These are phyloP conservation scores for Diplodia sapinea DNA, from an alignment of 2,329 filamentous ascomycete species.

Conservation along the genomic window DNA sequence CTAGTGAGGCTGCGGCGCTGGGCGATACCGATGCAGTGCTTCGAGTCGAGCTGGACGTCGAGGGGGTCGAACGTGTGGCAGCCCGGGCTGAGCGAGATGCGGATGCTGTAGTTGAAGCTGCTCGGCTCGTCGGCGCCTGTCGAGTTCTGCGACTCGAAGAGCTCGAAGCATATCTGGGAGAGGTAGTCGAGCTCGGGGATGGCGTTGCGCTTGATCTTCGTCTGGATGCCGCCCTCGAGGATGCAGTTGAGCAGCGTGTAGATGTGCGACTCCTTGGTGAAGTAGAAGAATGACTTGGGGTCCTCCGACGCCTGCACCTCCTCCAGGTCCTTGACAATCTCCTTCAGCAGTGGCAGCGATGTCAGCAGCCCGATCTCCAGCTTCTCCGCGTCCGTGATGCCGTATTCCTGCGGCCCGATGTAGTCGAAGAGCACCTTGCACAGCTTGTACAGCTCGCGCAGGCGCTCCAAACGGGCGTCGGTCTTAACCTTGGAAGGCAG, in stretches of 20 bases:
- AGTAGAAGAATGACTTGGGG: slow-evolving; percentile 97
- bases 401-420: slow-evolving; percentile 97
- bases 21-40: slow-evolving; percentile 94
- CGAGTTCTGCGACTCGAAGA: slow-evolving; percentile 90
- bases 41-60: slow-evolving; percentile 93
- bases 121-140: slow-evolving; percentile 64
- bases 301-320: slow-evolving; percentile 95
- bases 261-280: slow-evolving; percentile 98
- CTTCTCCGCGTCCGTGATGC: slow-evolving; percentile 93
- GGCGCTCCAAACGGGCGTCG: slow-evolving; percentile 82
- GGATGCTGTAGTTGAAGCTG: slow-evolving; percentile 91
- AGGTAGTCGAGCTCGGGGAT: slow-evolving; percentile 98
- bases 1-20: slow-evolving; percentile 87
- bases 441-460: slow-evolving; percentile 90
- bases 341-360: slow-evolving; percentile 88
- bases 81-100: slow-evolving; percentile 92
- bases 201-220: slow-evolving; percentile 92
- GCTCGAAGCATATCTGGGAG: slow-evolving; percentile 95
- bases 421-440: slow-evolving; percentile 98
- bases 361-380: slow-evolving; percentile 97
- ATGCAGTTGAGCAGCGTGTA: slow-evolving; percentile 98
- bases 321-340: slow-evolving; percentile 96
- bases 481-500: slow-evolving; percentile 72
- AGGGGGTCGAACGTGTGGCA: slow-evolving; percentile 96
- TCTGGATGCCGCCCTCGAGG: slow-evolving; percentile 92